Percentiles rank a stretch among this genome's conserved stretches.
phyloP scores from a whole-genome alignment of 257 asterid species.

The Penstemon davidsonii region DNA sequence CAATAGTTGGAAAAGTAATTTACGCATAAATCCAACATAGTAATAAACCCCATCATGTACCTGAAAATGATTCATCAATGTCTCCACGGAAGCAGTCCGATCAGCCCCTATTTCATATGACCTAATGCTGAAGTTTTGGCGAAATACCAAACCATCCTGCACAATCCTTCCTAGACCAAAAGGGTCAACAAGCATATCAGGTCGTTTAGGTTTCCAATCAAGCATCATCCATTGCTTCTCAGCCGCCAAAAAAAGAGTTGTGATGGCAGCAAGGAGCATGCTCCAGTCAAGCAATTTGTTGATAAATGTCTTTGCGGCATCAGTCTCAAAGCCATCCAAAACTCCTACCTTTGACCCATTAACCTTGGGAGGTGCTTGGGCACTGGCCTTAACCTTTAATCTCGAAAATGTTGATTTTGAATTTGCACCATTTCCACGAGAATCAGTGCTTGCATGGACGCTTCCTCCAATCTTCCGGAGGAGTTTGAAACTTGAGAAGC shows the following conservation, averaged over 20 bases:
- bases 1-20: not conserved
- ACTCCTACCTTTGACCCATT: conserved; percentile 86
- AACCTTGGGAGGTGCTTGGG: conserved; percentile 89
- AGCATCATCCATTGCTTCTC: conserved; percentile 99
- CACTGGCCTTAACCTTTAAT: conserved; percentile 68
- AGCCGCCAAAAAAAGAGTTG: conserved; percentile 92
- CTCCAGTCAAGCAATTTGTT: conserved; percentile 98
- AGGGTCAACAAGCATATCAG: conserved; percentile 78
- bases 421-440: conserved; percentile 56
- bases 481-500: conserved; percentile 61
- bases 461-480: conserved; percentile 55
- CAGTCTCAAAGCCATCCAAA: conserved; percentile 65
- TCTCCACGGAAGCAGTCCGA: conserved; percentile 90
- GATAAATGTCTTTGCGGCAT: conserved; percentile 83
- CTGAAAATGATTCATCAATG: conserved; percentile 97
- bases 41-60: conserved; percentile 36
- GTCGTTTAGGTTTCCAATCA: conserved; percentile 95
- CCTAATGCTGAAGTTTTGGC: conserved; percentile 93
- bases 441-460: conserved; percentile 57
- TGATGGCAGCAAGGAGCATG: conserved; percentile 95
- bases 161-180: conserved; percentile 86
- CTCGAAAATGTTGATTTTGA: conserved; percentile 67
- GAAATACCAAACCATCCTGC: conserved; percentile 80
- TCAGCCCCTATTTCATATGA: conserved; percentile 98
- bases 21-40: conserved; percentile 1